Conservation (phyloP, 352 stramenopile genomes). For the Aphanomyces invadans region DNA sequence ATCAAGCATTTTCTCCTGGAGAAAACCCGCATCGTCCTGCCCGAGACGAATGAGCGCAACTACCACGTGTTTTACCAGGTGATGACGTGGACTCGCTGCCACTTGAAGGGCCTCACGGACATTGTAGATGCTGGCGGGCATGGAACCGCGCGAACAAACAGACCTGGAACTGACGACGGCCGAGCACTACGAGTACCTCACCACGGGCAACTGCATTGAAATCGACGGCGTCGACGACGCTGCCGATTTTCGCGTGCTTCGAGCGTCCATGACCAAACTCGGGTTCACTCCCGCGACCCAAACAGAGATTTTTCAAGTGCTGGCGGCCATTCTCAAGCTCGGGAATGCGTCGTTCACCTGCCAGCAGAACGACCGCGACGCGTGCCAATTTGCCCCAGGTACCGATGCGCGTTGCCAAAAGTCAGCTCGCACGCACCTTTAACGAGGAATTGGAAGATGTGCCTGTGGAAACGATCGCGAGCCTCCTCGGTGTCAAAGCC, state of each 20-base stretch:
- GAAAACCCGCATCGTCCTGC: slow-evolving; percentile 67
- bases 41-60: slow-evolving; percentile 63
- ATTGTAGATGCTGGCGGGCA: slow-evolving; percentile 13
- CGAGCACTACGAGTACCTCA: slow-evolving; percentile 71
- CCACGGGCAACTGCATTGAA: slow-evolving; percentile 62
- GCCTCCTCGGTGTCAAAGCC: slow-evolving; percentile 47
- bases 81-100: not conserved
- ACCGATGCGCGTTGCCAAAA: no score
- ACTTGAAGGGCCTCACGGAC: not conserved
- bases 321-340: slow-evolving; percentile 62
- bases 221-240: slow-evolving; percentile 67
- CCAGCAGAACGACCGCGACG: not conserved
- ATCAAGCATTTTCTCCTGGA: slow-evolving; percentile 76
- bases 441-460: slow-evolving; percentile 36
- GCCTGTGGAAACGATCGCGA: slow-evolving; percentile 47
- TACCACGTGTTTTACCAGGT: slow-evolving; percentile 83
- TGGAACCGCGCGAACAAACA: slow-evolving; percentile 19
- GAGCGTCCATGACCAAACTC: slow-evolving; percentile 51
- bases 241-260: slow-evolving; percentile 59
- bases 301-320: slow-evolving; percentile 56
- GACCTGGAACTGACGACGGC: slow-evolving; percentile 47
- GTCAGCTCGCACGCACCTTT: no score
- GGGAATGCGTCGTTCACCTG: slow-evolving; percentile 54
- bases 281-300: slow-evolving; percentile 40
- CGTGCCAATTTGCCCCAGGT: slow-evolving; percentile 15